Evolutionary conservation across 371 early-diverging fungal genomes (phyloP).

Genomic region (Vavraia culicis): DNA sequence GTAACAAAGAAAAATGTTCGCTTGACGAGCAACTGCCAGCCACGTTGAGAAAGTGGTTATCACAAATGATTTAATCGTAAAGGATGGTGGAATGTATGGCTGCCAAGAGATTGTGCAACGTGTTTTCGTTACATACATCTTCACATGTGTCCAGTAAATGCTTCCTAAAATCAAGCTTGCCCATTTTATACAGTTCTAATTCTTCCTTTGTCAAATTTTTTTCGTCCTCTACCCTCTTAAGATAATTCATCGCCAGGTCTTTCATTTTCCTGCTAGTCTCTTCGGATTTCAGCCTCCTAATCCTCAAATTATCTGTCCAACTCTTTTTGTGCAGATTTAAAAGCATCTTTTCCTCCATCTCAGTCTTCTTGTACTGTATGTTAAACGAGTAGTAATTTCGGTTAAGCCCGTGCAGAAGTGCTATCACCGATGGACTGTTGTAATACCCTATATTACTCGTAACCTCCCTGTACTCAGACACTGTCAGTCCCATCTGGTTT

Average conservation of each 20-base stretch:
- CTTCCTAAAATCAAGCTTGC: slow-evolving; percentile 40
- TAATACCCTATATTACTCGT: slow-evolving; percentile 96
- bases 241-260: slow-evolving; percentile 28
- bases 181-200: slow-evolving; percentile 34
- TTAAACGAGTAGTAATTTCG: slow-evolving; percentile 95
- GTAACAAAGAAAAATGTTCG: too few species aligned
- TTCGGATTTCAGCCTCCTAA: slow-evolving; percentile 49
- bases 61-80: too few species aligned
- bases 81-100: slow-evolving; percentile 25
- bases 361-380: slow-evolving; percentile 92
- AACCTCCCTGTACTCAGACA: slow-evolving; percentile 87
- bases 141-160: slow-evolving; percentile 35
- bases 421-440: slow-evolving; percentile 81
- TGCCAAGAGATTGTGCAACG: slow-evolving; percentile 37
- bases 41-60: too few species aligned
- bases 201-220: slow-evolving; percentile 30
- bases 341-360: slow-evolving; percentile 93
- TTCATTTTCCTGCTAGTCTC: slow-evolving; percentile 47
- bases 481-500: slow-evolving; percentile 60
- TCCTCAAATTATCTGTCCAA: slow-evolving; percentile 81
- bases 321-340: slow-evolving; percentile 88
- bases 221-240: slow-evolving; percentile 35
- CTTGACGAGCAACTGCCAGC: too few species aligned
- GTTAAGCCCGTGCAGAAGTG: slow-evolving; percentile 92
- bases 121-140: slow-evolving; percentile 30